Evolutionary conservation across 345 rosid genomes (phyloP).

Genomic region (Eucalyptus regnans): DNA sequence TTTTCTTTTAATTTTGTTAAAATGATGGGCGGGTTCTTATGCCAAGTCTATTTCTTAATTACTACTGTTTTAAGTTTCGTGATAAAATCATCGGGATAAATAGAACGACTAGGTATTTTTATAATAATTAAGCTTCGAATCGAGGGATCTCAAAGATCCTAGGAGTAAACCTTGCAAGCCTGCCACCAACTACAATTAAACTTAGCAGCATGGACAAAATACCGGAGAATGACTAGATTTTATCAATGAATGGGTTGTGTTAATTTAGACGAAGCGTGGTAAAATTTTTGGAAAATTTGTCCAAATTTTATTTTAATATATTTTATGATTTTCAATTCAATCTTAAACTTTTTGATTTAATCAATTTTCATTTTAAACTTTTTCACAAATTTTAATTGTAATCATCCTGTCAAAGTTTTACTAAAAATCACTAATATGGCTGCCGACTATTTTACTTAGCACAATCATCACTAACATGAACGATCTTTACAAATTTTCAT

Average conservation of each 20-base stretch:
- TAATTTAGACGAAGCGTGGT: background rate
- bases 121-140: background rate
- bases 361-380: rapidly evolving
- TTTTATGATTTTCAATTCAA: rapidly evolving
- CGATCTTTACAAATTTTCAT: too few species aligned
- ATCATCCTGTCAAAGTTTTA: rapidly evolving
- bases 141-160: background rate
- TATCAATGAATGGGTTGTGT: background rate
- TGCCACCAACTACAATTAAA: background rate
- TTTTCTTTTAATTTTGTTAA: too few species aligned
- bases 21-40: too few species aligned
- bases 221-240: background rate
- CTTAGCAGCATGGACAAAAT: background rate
- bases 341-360: too few species aligned
- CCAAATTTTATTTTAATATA: rapidly evolving
- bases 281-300: background rate
- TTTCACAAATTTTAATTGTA: background rate
- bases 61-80: background rate
- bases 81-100: background rate
- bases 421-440: rapidly evolving
- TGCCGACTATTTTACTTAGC: rapidly evolving
- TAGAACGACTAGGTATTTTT: background rate
- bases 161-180: background rate
- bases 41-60: background rate
- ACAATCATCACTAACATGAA: background rate